Conservation (phyloP, 1,284 basidiomycete genomes). For the Fomitiporia mediterranea region DNA sequence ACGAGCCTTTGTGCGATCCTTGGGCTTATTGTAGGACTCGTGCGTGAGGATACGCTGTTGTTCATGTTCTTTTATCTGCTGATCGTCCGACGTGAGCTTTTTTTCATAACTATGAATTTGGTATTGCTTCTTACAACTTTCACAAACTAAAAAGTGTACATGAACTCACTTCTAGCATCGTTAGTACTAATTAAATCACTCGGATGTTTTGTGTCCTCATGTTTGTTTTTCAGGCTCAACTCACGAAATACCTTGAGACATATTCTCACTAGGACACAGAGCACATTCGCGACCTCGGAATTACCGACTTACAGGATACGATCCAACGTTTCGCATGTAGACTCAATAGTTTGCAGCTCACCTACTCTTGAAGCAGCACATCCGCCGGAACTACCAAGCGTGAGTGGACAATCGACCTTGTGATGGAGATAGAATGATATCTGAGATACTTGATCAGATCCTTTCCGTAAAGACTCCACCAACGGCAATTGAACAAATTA, state of each 20-base stretch:
- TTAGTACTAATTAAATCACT: not conserved
- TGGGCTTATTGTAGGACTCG: slow-evolving; percentile 11
- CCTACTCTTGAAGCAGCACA: no score
- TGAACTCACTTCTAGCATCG: slow-evolving; percentile 19
- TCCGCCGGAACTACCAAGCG: no score
- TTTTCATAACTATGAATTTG: not conserved
- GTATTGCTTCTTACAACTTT: not conserved
- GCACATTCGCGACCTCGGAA: no score
- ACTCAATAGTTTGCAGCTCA: no score
- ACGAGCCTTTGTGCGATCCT: slow-evolving; percentile 19
- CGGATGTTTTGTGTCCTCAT: not conserved
- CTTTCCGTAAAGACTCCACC: no score
- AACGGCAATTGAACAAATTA: no score
- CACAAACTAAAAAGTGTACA: slow-evolving; percentile 9
- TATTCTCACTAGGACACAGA: not conserved
- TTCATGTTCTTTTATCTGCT: slow-evolving; percentile 19
- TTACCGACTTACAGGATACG: no score
- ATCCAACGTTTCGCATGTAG: no score
- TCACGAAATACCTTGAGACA: slow-evolving; percentile 1
- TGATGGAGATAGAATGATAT: no score
- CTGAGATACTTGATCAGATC: no score
- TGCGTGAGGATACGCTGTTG: slow-evolving; percentile 12
- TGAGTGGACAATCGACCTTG: no score
- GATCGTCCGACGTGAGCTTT: slow-evolving; percentile 7
- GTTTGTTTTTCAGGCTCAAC: not conserved